These are phyloP conservation scores for Cocos nucifera DNA, from an alignment of 176 grass and related monocot species.

Conservation along the genomic window DNA sequence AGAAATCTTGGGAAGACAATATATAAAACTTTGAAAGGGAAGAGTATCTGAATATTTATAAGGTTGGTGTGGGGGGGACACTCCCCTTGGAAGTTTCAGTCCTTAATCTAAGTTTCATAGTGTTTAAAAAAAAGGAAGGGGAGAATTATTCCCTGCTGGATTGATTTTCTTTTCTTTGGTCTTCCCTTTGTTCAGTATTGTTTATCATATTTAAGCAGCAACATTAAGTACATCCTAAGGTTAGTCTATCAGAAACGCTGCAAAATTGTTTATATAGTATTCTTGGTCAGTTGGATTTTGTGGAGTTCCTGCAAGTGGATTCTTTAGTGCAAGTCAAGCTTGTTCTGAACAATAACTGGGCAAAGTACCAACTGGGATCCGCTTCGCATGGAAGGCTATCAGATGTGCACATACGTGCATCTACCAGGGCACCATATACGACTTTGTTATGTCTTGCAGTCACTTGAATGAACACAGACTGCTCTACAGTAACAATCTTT, in stretches of 20 bases:
- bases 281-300: not conserved
- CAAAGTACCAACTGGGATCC: slow-evolving; percentile 21
- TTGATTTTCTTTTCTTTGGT: slow-evolving; percentile 22
- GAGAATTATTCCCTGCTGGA: slow-evolving; percentile 17
- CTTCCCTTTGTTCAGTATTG: slow-evolving; percentile 9
- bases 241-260: not conserved
- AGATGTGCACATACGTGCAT: slow-evolving; percentile 7
- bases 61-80: not conserved
- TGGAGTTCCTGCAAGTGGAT: not conserved
- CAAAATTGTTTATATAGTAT: not conserved
- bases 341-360: slow-evolving; percentile 15
- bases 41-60: slow-evolving; percentile 13
- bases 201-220: not conserved
- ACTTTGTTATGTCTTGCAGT: slow-evolving; percentile 23
- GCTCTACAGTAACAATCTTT: too few relatives aligned
- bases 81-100: too few relatives aligned
- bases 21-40: not conserved
- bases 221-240: not conserved
- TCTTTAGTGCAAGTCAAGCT: not conserved
- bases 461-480: not conserved
- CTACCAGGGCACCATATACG: not conserved
- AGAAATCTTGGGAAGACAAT: slow-evolving; percentile 7
- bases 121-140: not conserved
- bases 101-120: slow-evolving; percentile 1
- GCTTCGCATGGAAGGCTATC: slow-evolving; percentile 22